These are phyloP conservation scores for Chiua sp. DNA, from an alignment of 1,284 basidiomycete species.

Conservation along the genomic window DNA sequence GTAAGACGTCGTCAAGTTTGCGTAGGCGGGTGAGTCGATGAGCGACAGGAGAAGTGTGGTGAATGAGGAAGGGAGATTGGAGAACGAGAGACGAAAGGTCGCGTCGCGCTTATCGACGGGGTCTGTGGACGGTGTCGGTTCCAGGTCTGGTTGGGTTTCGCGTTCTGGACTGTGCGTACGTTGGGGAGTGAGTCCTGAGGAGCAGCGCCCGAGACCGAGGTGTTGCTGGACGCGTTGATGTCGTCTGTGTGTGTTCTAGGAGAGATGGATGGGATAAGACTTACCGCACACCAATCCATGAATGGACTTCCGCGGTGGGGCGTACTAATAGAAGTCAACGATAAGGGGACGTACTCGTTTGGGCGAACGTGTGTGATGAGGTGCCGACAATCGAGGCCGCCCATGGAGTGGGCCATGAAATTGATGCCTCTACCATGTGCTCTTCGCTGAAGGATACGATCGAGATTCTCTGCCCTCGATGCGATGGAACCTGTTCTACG, in stretches of 20 bases:
- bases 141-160: constrained; percentile 17
- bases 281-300: constrained; percentile 97
- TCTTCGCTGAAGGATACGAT: constrained; percentile 74
- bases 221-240: constrained; percentile 59
- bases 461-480: constrained; percentile 81
- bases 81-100: constrained; percentile 47
- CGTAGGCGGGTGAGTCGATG: constrained; percentile 97
- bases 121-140: constrained; percentile 6
- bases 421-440: constrained; percentile 82
- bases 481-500: constrained; percentile 89
- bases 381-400: constrained; percentile 93
- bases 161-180: constrained; percentile 4
- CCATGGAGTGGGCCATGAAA: constrained; percentile 97
- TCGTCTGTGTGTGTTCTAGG: constrained; percentile 17
- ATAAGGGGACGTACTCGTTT: constrained; percentile 83
- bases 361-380: constrained; percentile 89
- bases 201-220: constrained; percentile 80
- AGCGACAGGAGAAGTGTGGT: constrained; percentile 90
- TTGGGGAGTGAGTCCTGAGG: constrained; percentile 40
- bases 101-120: constrained; percentile 33
- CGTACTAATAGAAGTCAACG: constrained; percentile 90
- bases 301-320: constrained; percentile 97
- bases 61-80: constrained; percentile 78
- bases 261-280: constrained; percentile 33
- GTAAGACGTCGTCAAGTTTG: constrained; percentile 90